A percentile compares a stretch with the other conserved stretches of the same genome.
Evolutionary conservation across 805 yeast genomes (phyloP).

Genomic region (Saccharomycopsis sp.): DNA sequence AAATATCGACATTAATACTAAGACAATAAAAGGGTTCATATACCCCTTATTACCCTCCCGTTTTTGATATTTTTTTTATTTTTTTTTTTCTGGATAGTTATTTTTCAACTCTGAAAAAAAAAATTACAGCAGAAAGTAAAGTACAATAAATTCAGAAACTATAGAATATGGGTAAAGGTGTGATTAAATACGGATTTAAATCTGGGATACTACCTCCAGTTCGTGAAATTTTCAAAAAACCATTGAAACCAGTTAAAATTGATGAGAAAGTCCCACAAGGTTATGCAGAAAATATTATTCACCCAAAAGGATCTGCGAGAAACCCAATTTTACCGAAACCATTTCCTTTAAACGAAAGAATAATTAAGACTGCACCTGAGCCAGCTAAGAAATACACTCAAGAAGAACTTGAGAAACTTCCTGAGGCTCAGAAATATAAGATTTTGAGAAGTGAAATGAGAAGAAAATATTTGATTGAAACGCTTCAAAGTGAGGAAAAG

Average conservation of each 20-base stretch:
- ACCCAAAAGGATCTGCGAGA: constrained; percentile 58
- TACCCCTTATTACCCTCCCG: too few relatives aligned
- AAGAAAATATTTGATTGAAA: constrained; percentile 59
- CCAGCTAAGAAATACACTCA: constrained; percentile 32
- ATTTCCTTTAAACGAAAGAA: constrained; percentile 53
- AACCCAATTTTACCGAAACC: constrained; percentile 46
- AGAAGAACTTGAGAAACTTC: constrained; percentile 31
- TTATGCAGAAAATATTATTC: constrained; percentile 63
- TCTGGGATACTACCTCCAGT: constrained; percentile 80
- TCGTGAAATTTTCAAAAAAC: constrained; percentile 68
- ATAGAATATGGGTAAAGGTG: constrained; percentile 39
- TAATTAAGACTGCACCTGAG: constrained; percentile 43
- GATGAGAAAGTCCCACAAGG: constrained; percentile 49
- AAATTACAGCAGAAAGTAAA: too few relatives aligned
- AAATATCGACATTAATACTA: too few relatives aligned
- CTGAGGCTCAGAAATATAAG: constrained; percentile 38
- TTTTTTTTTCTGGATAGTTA: too few relatives aligned
- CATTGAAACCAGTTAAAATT: constrained; percentile 43
- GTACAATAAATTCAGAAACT: too few relatives aligned
- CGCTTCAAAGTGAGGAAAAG: constrained; percentile 49
- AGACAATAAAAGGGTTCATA: too few relatives aligned
- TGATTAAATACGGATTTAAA: constrained; percentile 44
- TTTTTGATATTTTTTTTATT: too few relatives aligned
- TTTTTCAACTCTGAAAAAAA: too few relatives aligned
- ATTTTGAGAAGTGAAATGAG: constrained; percentile 56